Evolutionary conservation across 768 basidiomycete species (phyloP), one percentile per base, ranked within the genome.

Genomic region (Psilocybe sp.): DNA sequence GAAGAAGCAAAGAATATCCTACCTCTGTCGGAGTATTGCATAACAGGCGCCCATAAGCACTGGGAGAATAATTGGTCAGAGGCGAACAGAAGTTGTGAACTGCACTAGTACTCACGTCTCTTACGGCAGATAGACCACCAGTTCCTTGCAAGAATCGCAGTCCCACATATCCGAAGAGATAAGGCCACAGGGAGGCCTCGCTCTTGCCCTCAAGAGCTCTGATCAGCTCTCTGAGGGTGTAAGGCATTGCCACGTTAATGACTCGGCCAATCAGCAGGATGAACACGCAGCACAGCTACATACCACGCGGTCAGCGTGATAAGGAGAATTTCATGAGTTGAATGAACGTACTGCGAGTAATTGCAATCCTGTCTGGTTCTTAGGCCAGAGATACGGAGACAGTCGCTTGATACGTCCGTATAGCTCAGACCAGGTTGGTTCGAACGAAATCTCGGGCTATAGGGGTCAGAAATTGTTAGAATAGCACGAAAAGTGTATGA

Each of bases 361-460:
- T 65, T 94, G 92, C 4, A 96, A 74, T 50, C 75, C 75, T 31
- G 64, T 61, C 53, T 73, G 79, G 54, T 82, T 87, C 32, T 76
- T 75, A 5, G 93, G 93, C 92, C 92, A 96, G 8, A 96, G 80
- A 68, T 89, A 88, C 1, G 92, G 93, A 12, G 77, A 66, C 37
- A 96, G 73, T 41, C 79, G 80, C 42, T 72, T 70, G 50, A 95
- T 69, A 39, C 92, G 82, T 13, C 64, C 71, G 68, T 78, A 76
- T 34, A 91, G 70, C 63, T 91, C 89, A 16, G 69, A 56, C 86
- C 88, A 92, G 5, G 84, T 78, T 8, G 88, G 84, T 50, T 89
- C 84, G 18, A 79, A 67, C 3, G 74, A 63, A 35, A 83, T 69
- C 55, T 85, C 78, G 43, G 79, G 72, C 65, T 81, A 76, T 15